These are phyloP conservation scores for Yamadazyma mexicana DNA, from an alignment of 1,139 yeast genomes.

Conservation along the genomic window DNA sequence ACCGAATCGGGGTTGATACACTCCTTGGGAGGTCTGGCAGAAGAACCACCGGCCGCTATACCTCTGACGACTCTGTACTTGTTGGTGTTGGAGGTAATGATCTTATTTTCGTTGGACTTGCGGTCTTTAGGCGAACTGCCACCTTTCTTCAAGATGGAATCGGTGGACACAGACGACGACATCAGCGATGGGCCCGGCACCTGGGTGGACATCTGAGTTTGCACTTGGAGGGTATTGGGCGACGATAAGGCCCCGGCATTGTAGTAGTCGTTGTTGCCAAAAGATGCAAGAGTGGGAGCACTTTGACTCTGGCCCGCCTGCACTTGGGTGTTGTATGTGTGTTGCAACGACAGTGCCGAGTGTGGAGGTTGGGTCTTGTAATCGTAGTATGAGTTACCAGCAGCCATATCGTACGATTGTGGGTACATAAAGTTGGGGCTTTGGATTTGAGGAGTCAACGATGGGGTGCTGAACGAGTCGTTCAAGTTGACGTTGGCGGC, in stretches of 20 bases:
- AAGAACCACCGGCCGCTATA: constrained; percentile 57
- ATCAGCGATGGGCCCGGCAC: not conserved
- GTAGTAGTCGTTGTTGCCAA: not conserved
- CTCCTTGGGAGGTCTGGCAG: constrained; percentile 55
- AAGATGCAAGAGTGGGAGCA: constrained; percentile 1
- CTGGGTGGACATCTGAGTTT: constrained; percentile 1
- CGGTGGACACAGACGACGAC: constrained; percentile 3
- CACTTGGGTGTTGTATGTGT: not conserved
- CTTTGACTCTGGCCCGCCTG: not conserved
- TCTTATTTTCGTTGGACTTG: constrained; percentile 13
- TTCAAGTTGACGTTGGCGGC: not conserved
- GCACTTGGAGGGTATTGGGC: constrained; percentile 2
- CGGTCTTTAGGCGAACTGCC: constrained; percentile 9
- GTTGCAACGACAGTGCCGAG: not conserved
- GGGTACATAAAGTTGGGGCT: constrained; percentile 15
- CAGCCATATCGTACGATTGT: constrained; percentile 11
- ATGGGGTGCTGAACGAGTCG: constrained; percentile 10
- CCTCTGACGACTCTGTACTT: constrained; percentile 52
- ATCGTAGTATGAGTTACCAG: constrained; percentile 13
- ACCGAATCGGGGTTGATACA: constrained; percentile 30
- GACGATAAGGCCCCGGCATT: not conserved
- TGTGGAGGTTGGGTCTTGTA: constrained; percentile 8
- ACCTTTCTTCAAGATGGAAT: constrained; percentile 1
- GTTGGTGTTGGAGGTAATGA: constrained; percentile 14
- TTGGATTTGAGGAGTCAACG: constrained; percentile 15